Base-by-base conservation (phyloP, 805 yeast genomes). In the Suhomyces sp. region DNA sequence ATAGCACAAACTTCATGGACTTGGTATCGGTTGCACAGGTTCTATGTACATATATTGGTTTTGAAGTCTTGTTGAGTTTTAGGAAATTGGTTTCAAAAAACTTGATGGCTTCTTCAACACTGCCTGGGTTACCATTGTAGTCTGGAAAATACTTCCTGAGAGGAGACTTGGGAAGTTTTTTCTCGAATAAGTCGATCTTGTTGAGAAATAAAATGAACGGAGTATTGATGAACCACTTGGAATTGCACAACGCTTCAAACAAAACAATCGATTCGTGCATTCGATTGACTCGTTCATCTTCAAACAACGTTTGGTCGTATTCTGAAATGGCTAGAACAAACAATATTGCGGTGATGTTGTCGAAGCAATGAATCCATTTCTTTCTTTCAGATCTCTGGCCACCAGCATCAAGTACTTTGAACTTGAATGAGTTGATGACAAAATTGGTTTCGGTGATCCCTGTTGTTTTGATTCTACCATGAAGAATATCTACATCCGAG, bases 21-120 rank as follows among this genome's bases (percentile, higher is more conserved):
- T 82, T 77, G 0, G 96, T 82, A 66, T 94, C 98, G 0, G 99
- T 94, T 0, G 99, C 99, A 71, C 97, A 91, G 0, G 99, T 94
- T 57, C 91, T 75, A 71, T 91, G 97, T 20, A 89, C 87, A 65
- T 94, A 94, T 29, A 94, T 80, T n/a, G 91, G 93, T 56, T 84
- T 82, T 45, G 82, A 78, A 29, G 83, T 79, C 54, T 81, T 73
- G 65, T 91, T 89, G 53, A 88, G 66, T 49, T 80, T 74, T 52
- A 86, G 62, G 59, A 91, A 89, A 47, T 82, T 70, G 41, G 74
- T 72, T 62, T 88, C 96, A 63, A 93, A 87, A 63, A 82, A 91
- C 57, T 79, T 78, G 19, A 85, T 64, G 3, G 89, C 93, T 41
- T 83, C 86, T 47, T 84, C 86, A 9, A 77, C 80, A 66, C 86